Percentiles rank a stretch among this genome's conserved stretches.
These are phyloP conservation scores for Colletotrichum ledebouriae DNA, from an alignment of 2,329 filamentous ascomycete genomes.

Conservation along the genomic window DNA sequence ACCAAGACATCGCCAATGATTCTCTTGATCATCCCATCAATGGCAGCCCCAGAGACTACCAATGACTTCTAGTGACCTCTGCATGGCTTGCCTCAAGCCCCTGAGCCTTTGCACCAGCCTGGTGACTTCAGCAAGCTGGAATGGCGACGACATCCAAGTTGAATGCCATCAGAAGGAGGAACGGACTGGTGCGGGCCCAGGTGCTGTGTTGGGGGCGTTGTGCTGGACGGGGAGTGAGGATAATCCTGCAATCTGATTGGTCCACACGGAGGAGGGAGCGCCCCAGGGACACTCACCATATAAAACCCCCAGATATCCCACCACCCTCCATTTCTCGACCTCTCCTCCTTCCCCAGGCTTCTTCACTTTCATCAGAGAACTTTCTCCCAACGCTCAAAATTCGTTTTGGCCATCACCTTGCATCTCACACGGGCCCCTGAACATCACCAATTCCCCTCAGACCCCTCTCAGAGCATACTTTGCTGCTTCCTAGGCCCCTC, in stretches of 20 bases:
- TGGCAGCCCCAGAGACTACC: neutral
- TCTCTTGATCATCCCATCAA: neutral
- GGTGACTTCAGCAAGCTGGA: neutral
- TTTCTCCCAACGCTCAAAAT: conserved; percentile 6
- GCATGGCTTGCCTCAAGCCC: neutral
- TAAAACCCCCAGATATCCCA: conserved; percentile 42
- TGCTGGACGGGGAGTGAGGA: conserved; percentile 15
- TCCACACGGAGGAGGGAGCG: conserved; percentile 28
- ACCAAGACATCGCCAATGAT: neutral
- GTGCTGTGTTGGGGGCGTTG: conserved; percentile 20
- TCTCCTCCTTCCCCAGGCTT: conserved; percentile 26
- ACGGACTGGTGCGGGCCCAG: conserved; percentile 19
- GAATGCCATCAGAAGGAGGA: conserved; percentile 9
- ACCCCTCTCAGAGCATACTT: neutral
- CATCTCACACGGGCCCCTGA: neutral
- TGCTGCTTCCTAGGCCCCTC: neutral
- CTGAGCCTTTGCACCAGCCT: conserved; percentile 6
- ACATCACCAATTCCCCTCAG: conserved; percentile 15
- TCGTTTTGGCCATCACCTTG: conserved; percentile 21
- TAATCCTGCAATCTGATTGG: conserved; percentile 37
- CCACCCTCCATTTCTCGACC: conserved; percentile 35
- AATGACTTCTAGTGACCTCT: conserved; percentile 18
- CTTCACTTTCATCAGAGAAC: conserved; percentile 20
- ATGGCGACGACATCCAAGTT: neutral
- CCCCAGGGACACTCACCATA: conserved; percentile 39